These are phyloP conservation scores for Pythium brachiatum DNA, from an alignment of 352 stramenopile species.

Conservation along the genomic window DNA sequence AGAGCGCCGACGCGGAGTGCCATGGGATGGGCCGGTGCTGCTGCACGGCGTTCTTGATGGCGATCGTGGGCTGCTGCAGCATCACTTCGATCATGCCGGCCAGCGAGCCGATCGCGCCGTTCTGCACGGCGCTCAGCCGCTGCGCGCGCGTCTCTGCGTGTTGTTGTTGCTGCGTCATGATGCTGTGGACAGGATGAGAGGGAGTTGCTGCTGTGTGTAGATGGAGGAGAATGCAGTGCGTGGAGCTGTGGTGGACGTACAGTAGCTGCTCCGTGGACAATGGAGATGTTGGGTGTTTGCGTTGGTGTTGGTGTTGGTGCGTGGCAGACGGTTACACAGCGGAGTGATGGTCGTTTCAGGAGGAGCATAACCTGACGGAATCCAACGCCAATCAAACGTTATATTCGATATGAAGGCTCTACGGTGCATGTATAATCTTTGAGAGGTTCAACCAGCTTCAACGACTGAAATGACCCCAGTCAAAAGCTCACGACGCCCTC, in stretches of 20 bases:
- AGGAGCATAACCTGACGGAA: neutral
- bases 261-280: neutral
- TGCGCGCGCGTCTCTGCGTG: conserved; percentile 36
- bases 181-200: neutral
- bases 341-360: neutral
- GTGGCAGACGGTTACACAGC: neutral
- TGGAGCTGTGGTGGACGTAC: too few species aligned
- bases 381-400: conserved; percentile 7
- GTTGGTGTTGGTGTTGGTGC: neutral
- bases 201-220: too few species aligned
- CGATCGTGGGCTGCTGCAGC: conserved; percentile 79
- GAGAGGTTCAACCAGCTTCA: neutral
- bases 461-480: neutral
- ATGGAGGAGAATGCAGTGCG: too few species aligned
- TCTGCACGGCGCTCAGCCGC: conserved; percentile 66
- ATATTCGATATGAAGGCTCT: neutral
- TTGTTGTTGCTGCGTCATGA: conserved; percentile 8
- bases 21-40: conserved; percentile 67
- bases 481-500: conserved; percentile 39
- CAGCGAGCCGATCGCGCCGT: conserved; percentile 75
- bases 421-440: neutral
- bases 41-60: conserved; percentile 86
- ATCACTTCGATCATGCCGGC: conserved; percentile 83
- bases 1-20: conserved; percentile 50
- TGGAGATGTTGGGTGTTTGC: neutral